phyloP scores from a whole-genome alignment of 169 alveolate genomes.

The Plasmodium malariae region DNA sequence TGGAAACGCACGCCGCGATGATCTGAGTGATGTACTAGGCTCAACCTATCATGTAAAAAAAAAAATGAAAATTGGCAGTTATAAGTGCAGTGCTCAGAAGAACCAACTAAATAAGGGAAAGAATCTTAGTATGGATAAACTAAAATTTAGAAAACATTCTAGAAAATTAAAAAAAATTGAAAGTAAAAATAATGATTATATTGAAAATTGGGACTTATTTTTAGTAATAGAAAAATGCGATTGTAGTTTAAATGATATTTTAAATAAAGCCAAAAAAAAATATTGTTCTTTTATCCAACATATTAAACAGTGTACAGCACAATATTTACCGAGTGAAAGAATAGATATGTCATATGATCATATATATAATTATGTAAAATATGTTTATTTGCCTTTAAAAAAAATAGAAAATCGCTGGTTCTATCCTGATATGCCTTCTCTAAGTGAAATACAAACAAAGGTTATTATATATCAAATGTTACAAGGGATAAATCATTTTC shows the following conservation, averaged over 20 bases:
- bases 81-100: background rate
- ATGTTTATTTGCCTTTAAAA: constrained; percentile 55
- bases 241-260: constrained; percentile 52
- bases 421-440: constrained; percentile 82
- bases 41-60: background rate
- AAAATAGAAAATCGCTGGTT: constrained; percentile 22
- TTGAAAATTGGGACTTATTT: constrained; percentile 68
- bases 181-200: constrained; percentile 38
- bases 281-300: constrained; percentile 28
- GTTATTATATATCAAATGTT: constrained; percentile 85
- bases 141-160: constrained; percentile 45
- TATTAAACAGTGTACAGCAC: constrained; percentile 41
- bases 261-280: constrained; percentile 33
- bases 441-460: constrained; percentile 82
- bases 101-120: background rate
- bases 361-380: constrained; percentile 59
- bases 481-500: constrained; percentile 83
- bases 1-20: too few species aligned
- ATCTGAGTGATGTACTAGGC: background rate
- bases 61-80: constrained; percentile 2
- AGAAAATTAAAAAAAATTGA: constrained; percentile 55
- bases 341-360: constrained; percentile 54
- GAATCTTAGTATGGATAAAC: constrained; percentile 34
- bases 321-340: constrained; percentile 38
- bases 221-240: constrained; percentile 75